Evolutionary conservation across 768 basidiomycete genomes (phyloP), one percentile per base, ranked within the genome.

Genomic region (Tylopilus plumbeoviolaceoides): DNA sequence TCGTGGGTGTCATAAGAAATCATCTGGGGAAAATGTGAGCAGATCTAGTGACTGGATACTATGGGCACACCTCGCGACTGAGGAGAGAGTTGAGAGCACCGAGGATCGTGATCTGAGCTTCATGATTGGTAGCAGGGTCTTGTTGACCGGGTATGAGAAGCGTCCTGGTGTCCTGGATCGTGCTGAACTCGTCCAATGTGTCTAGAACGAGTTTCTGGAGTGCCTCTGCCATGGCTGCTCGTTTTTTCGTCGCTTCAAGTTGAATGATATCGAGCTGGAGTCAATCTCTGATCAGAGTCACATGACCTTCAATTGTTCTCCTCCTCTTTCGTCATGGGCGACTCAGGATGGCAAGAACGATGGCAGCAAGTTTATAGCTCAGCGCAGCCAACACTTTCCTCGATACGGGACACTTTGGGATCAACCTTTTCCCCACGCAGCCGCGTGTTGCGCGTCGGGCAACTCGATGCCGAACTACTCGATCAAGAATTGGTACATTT

Each of bases 41-140:
- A 39, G 44, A 51, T 48, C 38, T 40, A 31, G 51, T 41, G 42
- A 8, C 42, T 21, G 44, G 50, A 51, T 44, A 51, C 39, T 38
- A 38, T 8, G 30, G 38, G 75, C 79, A 59, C 63, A 89, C 93
- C 64, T 97, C 91, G 64, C 89, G 87, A 67, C 87, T 89, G 15
- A 80, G 73, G 49, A 99, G 77, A 27, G 92, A 95, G 72, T 97
- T 98, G 61, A 99, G 76, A 2, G 91, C 94, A 58, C 91, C 92
- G 44, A 95, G 85, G 60, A 98, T 81, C 48, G 76, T 75, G 59
- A 86, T 85, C 75, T 98, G 95, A 51, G 80, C 82, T 65, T 93
- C 91, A 68, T 84, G 81, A 47, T 82, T 77, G 7, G 75, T 69
- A 2, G 88, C 85, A 35, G 78, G 75, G 21, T 73, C 67, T 23